Conservation (phyloP, 169 alveolate species). For the Pseudocohnilembus persalinus region DNA sequence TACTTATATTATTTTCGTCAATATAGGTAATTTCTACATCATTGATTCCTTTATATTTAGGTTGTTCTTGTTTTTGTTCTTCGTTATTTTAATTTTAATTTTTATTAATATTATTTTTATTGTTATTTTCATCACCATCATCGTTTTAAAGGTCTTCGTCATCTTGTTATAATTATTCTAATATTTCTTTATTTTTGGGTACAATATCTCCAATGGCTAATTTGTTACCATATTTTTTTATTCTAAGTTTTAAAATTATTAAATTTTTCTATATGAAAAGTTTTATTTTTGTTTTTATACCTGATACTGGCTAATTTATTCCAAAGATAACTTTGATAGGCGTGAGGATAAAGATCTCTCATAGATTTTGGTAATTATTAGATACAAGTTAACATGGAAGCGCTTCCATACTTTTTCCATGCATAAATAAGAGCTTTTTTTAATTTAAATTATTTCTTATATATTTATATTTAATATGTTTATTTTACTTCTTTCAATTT, state of each 20-base stretch:
- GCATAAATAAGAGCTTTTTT: not conserved
- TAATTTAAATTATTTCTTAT: no score
- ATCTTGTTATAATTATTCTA: not conserved
- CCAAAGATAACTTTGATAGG: slow-evolving; percentile 84
- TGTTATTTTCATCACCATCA: no score
- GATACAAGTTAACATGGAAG: slow-evolving; percentile 54
- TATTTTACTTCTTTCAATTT: slow-evolving; percentile 21
- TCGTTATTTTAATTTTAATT: not conserved
- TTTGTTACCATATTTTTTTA: not conserved
- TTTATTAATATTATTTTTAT: no score
- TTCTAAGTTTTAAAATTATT: slow-evolving; percentile 40
- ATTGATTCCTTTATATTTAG: not conserved
- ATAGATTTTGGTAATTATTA: slow-evolving; percentile 49
- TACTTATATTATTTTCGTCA: not conserved
- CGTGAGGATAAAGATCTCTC: slow-evolving; percentile 70
- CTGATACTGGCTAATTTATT: slow-evolving; percentile 50
- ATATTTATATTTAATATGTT: no score
- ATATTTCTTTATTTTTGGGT: not conserved
- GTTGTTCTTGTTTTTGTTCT: no score
- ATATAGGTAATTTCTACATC: not conserved
- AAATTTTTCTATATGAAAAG: no score
- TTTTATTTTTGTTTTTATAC: not conserved
- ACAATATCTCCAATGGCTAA: slow-evolving; percentile 22
- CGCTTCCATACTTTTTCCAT: not conserved
- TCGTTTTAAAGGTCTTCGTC: no score